A percentile compares a stretch with the other conserved stretches of the same genome.
Conservation (phyloP, 2,329 filamentous ascomycete genomes). For the Aspergillus sp. region DNA sequence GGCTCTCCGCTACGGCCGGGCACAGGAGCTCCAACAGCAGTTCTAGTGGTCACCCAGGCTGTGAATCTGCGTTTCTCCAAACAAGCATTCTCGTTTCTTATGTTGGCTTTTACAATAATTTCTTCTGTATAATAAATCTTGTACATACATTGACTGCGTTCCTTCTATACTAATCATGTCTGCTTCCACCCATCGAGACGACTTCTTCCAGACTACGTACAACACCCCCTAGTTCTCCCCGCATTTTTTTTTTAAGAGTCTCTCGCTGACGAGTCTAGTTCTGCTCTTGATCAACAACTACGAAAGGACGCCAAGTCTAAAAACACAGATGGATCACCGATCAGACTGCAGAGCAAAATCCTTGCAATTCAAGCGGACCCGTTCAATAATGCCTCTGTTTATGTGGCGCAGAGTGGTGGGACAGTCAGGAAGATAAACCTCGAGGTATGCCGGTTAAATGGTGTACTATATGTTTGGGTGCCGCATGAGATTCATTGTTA, state of each 20-base stretch:
- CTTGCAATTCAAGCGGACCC: constrained; percentile 72
- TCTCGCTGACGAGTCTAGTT: constrained; percentile 34
- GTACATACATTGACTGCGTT: background rate
- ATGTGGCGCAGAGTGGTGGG: constrained; percentile 85
- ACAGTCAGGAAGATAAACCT: constrained; percentile 71
- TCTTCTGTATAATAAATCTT: background rate
- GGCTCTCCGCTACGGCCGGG: constrained; percentile 33
- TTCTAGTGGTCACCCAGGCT: constrained; percentile 11
- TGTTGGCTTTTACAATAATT: background rate
- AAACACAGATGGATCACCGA: constrained; percentile 81
- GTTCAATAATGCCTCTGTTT: constrained; percentile 60
- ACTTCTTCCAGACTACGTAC: constrained; percentile 88
- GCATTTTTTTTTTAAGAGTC: background rate
- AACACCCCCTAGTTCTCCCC: background rate
- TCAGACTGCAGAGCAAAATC: constrained; percentile 81
- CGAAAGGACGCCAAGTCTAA: constrained; percentile 71
- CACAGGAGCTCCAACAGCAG: constrained; percentile 32
- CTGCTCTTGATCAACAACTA: constrained; percentile 50
- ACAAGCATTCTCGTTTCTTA: constrained; percentile 1
- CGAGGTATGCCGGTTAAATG: constrained; percentile 66
- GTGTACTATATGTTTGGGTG: constrained; percentile 14
- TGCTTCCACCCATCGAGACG: constrained; percentile 69
- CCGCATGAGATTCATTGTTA: constrained; percentile 10
- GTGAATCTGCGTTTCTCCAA: background rate
- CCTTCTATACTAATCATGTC: constrained; percentile 50